phyloP scores from a whole-genome alignment of 1,139 yeast genomes.

The Wickerhamomyces sp. region DNA sequence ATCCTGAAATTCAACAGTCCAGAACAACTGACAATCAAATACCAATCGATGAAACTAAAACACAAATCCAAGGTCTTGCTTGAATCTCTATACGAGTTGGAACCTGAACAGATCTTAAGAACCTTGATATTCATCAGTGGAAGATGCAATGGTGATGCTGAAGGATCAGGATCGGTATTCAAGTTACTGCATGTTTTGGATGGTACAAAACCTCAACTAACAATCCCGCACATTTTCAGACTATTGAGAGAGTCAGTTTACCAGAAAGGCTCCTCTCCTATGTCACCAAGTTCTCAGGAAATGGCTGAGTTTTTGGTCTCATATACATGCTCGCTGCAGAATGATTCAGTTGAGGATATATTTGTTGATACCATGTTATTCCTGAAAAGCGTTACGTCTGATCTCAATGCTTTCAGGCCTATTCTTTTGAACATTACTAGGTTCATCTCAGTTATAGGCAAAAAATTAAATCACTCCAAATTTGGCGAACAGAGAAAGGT shows the following conservation, averaged over 20 bases:
- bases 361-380: slow-evolving; percentile 57
- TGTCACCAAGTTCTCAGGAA: slow-evolving; percentile 10
- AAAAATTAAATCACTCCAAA: slow-evolving; percentile 52
- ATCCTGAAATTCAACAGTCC: slow-evolving; percentile 16
- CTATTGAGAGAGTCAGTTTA: slow-evolving; percentile 8
- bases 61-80: slow-evolving; percentile 65
- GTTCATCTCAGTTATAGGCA: slow-evolving; percentile 46
- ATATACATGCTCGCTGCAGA: slow-evolving; percentile 62
- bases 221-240: slow-evolving; percentile 46
- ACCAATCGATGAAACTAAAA: slow-evolving; percentile 62
- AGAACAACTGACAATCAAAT: slow-evolving; percentile 42
- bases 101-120: slow-evolving; percentile 72
- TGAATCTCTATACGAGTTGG: slow-evolving; percentile 64
- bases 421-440: slow-evolving; percentile 49
- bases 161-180: slow-evolving; percentile 29
- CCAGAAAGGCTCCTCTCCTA: background rate
- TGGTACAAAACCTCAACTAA: slow-evolving; percentile 75
- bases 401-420: slow-evolving; percentile 42
- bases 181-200: slow-evolving; percentile 73
- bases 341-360: slow-evolving; percentile 72
- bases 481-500: slow-evolving; percentile 57
- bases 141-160: slow-evolving; percentile 10
- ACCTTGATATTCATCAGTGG: slow-evolving; percentile 40
- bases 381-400: slow-evolving; percentile 51
- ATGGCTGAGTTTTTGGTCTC: slow-evolving; percentile 48